Evolutionary conservation across 2,329 filamentous ascomycete species (phyloP), one percentile per base, ranked within the genome.

Genomic region (Alternaria brassicicola): DNA sequence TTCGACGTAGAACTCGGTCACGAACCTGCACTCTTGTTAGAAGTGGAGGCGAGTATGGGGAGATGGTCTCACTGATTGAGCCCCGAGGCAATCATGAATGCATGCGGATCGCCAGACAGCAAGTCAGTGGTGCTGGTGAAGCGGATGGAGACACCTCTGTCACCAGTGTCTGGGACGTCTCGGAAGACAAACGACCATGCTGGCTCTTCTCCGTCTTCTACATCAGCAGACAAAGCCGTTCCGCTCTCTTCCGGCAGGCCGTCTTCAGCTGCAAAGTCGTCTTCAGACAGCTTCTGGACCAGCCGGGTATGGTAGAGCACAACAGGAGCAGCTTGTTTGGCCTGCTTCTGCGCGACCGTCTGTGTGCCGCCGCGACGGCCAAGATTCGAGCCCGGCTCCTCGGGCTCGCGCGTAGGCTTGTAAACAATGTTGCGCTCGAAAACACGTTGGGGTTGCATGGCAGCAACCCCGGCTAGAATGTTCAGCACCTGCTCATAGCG

Each of bases 401-500:
- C 71, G 45, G 78, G 78, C 71, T 83, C 80, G 67, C 81, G 79
- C 65, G 77, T 76, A 56, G 85, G 84, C 65, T 83, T 84, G 80
- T 86, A 88, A 67, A 88, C 73, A 64, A 87, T 75, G 70, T 83
- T 82, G 57, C 86, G 82, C 72, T 88, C 83, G 48, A 83, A 70
- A 50, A 82, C 74, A 56, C 79, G 78, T 66, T 80, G 79, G 36
- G 87, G 86, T 70, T 87, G 86, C 81, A 86, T 86, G 66, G 83
- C 85, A 48, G 86, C 83, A 54, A 88, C 76, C 51, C 86, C 87
- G 36, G 86, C 83, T 45, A 89, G 79, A 66, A 89, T 85, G 69
- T 86, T 84, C 52, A 88, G 78, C 17, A 88, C 80, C 73, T 86
- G 85, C 70, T 84, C 79, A 78, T 88, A 85, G 68, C 86, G 84